Base-by-base conservation (phyloP, 345 rosid species). In the Triadica sebifera region DNA sequence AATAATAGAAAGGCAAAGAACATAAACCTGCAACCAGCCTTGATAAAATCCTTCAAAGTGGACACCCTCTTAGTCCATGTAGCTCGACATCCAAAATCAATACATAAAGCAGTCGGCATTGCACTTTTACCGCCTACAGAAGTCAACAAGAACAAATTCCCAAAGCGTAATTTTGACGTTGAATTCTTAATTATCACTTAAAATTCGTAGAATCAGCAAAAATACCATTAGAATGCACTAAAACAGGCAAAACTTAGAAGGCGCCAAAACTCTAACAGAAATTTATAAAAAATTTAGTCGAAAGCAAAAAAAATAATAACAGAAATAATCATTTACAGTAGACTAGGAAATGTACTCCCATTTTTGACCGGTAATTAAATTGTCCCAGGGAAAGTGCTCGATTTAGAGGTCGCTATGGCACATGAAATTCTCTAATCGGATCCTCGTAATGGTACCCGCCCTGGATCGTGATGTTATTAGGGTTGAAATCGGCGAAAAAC, bases 321-420 rank as follows among this genome's bases (percentile, higher is more conserved):
- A n/a, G n/a, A 39, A 39, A 39, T 39, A 39, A 6, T 39, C 6
- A 3, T 39, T 39, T 39, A 6, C n/a, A 60, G 43, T 4, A 46
- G 47, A 63, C 4, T 39, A 75, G 68, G 20, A 20, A 5, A 67
- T 86, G 53, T 77, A 94, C 98, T 94, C 85, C 98, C 98, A 71
- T n/a, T 92, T 94, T 78, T 89, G 98, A 45, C 96, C 98, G 53
- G 97, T 92, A 82, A 94, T 84, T 86, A 94, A 94, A 86, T 94
- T 94, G 62, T 90, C 94, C 87, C 89, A 87, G 65, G 88, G 89
- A 77, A 96, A 84, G 61, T 92, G 87, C 77, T 94, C 97, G 64
- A 92, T 89, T 81, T 82, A 85, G 75, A 94, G 90, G 75, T 81
- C 84, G 74, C 84, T 83, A 67, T 92, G 98, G 84, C 96, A 92